Evolutionary conservation across 768 basidiomycete species (phyloP), one percentile per base, ranked within the genome.

Genomic region (Coprinellus aureogranulatus): DNA sequence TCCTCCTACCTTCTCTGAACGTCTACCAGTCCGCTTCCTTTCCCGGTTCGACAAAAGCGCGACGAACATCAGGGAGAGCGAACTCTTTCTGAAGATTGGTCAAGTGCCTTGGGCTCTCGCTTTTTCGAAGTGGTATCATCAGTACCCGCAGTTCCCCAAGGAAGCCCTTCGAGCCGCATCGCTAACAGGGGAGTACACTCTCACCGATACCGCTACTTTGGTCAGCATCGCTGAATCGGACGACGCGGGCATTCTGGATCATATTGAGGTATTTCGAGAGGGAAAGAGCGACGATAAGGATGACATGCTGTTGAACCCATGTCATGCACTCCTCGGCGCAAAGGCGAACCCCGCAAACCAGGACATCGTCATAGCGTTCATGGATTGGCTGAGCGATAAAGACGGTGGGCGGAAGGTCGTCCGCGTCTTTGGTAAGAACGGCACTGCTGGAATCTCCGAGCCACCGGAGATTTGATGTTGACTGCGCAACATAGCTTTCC

Each of bases 121-220:
- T 10, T 80, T 81, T 61, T 81, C 81, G 3, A 77, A 72, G 25
- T 85, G 82, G 82, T 85, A 84, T 61, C 83, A 85, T 62, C 79
- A 83, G 62, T 84, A 82, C 65, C 75, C 81, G 2, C 74, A 72
- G 0, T 85, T 81, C 67, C 83, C 82, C 0, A 63, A 77, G 1
- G 72, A 82, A 65, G 80, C 81, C 0, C 68, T 84, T 12, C 61
- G 66, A 20, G 81, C 80, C 0, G 81, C 83, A 1, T 71, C 81
- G 2, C 60, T 73, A 4, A 67, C 83, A 39, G 65, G 68, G 8
- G 82, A 84, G 61, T 84, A 84, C 58, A 84, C 82, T 0, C 64
- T 85, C 25, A 82, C 77, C 1, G 81, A 83, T 56, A 75, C 72
- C 14, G 83, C 81, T 2, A 77, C 75, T 1, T 81, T 77, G 78